Evolutionary conservation across 2,329 filamentous ascomycete species (phyloP).

Genomic region (Penicillium digitatum): DNA sequence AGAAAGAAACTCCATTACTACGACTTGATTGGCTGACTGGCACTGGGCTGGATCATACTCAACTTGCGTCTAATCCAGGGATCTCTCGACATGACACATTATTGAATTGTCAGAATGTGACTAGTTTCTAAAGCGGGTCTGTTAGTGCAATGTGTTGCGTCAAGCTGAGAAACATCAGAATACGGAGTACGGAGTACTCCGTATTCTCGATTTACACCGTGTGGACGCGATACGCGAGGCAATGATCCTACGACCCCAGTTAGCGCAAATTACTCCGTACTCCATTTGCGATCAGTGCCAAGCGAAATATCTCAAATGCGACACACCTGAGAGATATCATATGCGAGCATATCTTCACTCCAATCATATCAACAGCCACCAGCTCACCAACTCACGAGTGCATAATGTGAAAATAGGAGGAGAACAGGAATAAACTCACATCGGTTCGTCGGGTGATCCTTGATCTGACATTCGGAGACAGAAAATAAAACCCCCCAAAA

Average conservation of each 20-base stretch:
- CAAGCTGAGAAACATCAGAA: slow-evolving; percentile 1
- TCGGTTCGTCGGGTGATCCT: neutral
- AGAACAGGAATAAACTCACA: neutral
- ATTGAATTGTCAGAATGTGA: slow-evolving; percentile 6
- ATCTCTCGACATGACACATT: slow-evolving; percentile 13
- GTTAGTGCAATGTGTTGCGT: slow-evolving; percentile 1
- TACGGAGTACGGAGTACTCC: neutral
- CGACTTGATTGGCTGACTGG: slow-evolving; percentile 4
- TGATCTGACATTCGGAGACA: neutral
- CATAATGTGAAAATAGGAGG: neutral
- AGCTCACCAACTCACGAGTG: neutral
- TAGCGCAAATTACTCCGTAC: neutral
- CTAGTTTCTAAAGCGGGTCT: slow-evolving; percentile 9
- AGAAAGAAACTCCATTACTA: slow-evolving; percentile 1
- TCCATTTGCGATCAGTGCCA: neutral
- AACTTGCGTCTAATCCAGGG: slow-evolving; percentile 6
- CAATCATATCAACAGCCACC: slow-evolving; percentile 3
- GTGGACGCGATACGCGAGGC: neutral
- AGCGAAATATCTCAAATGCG: neutral
- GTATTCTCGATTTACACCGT: neutral
- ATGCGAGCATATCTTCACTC: slow-evolving; percentile 24
- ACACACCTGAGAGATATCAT: slow-evolving; percentile 32
- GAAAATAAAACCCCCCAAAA: neutral
- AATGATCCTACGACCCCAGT: neutral
- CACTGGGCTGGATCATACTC: neutral